phyloP scores from a whole-genome alignment of 352 stramenopile species.

The Thalassiosira ordinaria region DNA sequence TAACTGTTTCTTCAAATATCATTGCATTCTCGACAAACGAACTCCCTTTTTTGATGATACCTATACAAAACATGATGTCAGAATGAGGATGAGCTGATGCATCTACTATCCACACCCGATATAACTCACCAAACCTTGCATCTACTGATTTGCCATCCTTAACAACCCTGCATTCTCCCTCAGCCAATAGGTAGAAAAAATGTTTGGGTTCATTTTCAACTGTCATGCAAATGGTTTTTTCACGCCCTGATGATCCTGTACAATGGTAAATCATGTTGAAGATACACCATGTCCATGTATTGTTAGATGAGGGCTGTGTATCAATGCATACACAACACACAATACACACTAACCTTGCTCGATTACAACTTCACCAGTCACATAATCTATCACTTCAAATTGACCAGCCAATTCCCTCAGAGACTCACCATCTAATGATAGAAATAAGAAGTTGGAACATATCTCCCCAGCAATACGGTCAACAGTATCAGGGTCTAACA shows the following conservation, averaged over 20 bases:
- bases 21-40: background rate
- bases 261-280: too few species aligned
- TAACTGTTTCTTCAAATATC: background rate
- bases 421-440: background rate
- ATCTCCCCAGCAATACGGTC: background rate
- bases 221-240: too few species aligned
- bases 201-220: too few species aligned
- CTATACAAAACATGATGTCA: too few species aligned
- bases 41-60: background rate
- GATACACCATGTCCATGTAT: too few species aligned
- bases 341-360: background rate
- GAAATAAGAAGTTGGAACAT: background rate
- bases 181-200: background rate
- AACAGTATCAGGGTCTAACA: background rate
- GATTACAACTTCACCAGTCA: background rate
- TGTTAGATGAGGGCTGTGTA: too few species aligned
- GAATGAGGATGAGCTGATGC: too few species aligned
- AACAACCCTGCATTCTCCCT: background rate
- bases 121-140: too few species aligned
- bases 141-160: constrained; percentile 7
- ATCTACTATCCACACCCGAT: too few species aligned
- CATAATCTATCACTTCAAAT: constrained; percentile 9
- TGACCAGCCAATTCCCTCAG: background rate
- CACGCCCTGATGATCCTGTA: too few species aligned
- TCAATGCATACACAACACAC: too few species aligned